These are phyloP conservation scores for Russula sp. DNA, from an alignment of 768 basidiomycete species.

Conservation along the genomic window DNA sequence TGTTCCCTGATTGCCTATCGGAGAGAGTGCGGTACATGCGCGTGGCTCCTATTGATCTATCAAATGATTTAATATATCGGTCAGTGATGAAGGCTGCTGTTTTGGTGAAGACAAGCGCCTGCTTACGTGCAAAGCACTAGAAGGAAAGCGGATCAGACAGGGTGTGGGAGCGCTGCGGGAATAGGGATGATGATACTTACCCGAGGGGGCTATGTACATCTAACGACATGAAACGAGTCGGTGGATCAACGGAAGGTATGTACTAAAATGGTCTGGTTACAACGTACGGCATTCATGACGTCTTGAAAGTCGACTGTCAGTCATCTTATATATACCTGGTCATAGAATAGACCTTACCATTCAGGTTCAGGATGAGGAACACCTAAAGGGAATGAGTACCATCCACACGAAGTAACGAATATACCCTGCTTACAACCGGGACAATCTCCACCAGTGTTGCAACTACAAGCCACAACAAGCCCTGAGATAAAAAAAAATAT, in stretches of 20 bases:
- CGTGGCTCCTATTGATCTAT: conserved; percentile 28
- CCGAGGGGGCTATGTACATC: conserved; percentile 24
- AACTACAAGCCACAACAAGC: conserved; percentile 20
- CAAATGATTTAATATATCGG: not conserved
- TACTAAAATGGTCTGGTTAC: not conserved
- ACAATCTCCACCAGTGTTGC: conserved; percentile 16
- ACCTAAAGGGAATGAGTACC: conserved; percentile 8
- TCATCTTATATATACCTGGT: not conserved
- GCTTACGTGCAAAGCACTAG: conserved; percentile 29
- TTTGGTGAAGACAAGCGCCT: not conserved
- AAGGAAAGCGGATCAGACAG: conserved; percentile 5
- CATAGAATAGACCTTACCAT: conserved; percentile 6
- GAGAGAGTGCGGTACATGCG: conserved; percentile 29
- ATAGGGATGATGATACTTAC: conserved; percentile 8
- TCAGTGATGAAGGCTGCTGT: not conserved
- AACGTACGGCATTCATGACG: conserved; percentile 24
- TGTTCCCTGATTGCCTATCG: conserved; percentile 21
- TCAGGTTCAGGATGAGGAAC: conserved; percentile 23
- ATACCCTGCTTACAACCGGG: conserved; percentile 13
- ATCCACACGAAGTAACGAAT: not conserved
- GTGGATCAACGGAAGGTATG: not conserved
- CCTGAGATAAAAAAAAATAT: conserved; percentile 7
- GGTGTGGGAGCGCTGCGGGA: not conserved
- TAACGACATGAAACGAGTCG: not conserved
- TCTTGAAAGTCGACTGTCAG: conserved; percentile 17